A percentile compares a stretch with the other conserved stretches of the same genome.
phyloP scores from a whole-genome alignment of 2,329 filamentous ascomycete species.

The Dactylella cylindrospora region DNA sequence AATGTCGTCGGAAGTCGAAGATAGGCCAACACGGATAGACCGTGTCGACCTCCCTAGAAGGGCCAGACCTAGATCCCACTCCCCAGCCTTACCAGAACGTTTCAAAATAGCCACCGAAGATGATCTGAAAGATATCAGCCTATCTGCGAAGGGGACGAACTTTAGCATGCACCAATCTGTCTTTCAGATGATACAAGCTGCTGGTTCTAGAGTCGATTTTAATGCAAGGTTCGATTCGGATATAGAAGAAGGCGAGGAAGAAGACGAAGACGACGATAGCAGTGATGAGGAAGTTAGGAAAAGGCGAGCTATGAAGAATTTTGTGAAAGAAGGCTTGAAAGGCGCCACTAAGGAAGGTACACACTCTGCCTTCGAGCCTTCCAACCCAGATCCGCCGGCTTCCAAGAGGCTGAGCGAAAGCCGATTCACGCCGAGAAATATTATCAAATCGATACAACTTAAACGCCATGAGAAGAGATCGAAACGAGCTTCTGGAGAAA shows the following conservation, averaged over 20 bases:
- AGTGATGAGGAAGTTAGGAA: slow-evolving; percentile 45
- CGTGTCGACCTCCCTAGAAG: slow-evolving; percentile 33
- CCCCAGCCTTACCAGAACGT: slow-evolving; percentile 41
- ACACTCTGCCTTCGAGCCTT: slow-evolving; percentile 33
- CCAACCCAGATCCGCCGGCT: slow-evolving; percentile 25
- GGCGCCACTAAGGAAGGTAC: slow-evolving; percentile 24
- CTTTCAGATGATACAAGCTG: slow-evolving; percentile 87
- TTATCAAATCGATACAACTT: slow-evolving; percentile 41
- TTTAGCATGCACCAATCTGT: slow-evolving; percentile 89
- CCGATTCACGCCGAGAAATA: slow-evolving; percentile 33
- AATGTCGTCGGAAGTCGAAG: slow-evolving; percentile 45
- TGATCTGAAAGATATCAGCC: slow-evolving; percentile 46
- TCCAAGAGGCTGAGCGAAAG: slow-evolving; percentile 33
- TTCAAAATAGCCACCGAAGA: slow-evolving; percentile 39
- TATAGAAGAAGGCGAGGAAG: slow-evolving; percentile 66
- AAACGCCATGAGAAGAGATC: slow-evolving; percentile 37
- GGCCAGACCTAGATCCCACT: slow-evolving; percentile 40
- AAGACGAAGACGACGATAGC: slow-evolving; percentile 55
- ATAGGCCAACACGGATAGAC: slow-evolving; percentile 39
- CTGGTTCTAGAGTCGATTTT: slow-evolving; percentile 79
- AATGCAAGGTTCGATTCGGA: slow-evolving; percentile 79
- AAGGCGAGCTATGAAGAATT: slow-evolving; percentile 28
- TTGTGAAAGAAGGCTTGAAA: slow-evolving; percentile 22
- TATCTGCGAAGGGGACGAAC: slow-evolving; percentile 51
- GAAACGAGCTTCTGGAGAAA: slow-evolving; percentile 21